Conservation (phyloP, 805 yeast species). For the Saturnispora hagleri region DNA sequence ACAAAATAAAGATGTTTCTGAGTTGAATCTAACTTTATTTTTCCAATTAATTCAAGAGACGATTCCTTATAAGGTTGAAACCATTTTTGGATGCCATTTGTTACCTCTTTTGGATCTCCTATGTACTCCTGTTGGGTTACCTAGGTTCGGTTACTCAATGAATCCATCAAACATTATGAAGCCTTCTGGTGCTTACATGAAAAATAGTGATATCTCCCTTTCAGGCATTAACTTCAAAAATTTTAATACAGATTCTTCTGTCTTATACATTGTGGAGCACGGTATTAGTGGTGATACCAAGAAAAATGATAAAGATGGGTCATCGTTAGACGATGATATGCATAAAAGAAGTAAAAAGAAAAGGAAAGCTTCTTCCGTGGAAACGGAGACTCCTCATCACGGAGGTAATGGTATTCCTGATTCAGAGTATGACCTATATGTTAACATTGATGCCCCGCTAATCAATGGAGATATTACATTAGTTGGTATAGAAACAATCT, state of each 20-base stretch:
- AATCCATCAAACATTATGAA: conserved; percentile 61
- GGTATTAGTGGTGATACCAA: conserved; percentile 1
- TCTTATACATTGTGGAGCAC: conserved; percentile 5
- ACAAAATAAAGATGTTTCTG: conserved; percentile 67
- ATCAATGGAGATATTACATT: conserved; percentile 84
- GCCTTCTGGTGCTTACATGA: conserved; percentile 58
- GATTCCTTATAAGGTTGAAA: conserved; percentile 33
- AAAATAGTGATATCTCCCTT: conserved; percentile 20
- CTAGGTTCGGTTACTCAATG: conserved; percentile 83
- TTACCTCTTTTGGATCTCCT: conserved; percentile 54
- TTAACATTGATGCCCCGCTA: conserved; percentile 90
- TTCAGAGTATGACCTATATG: conserved; percentile 46
- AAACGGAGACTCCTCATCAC: conserved; percentile 2
- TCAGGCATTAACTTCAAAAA: conserved; percentile 21
- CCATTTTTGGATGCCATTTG: conserved; percentile 45
- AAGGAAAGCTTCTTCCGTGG: conserved; percentile 29
- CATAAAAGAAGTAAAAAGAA: conserved; percentile 34
- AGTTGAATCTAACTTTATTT: conserved; percentile 56
- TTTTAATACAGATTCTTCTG: background rate
- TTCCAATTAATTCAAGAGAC: conserved; percentile 43
- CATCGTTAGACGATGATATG: conserved; percentile 11
- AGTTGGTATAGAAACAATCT: conserved; percentile 65
- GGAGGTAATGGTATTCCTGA: conserved; percentile 34
- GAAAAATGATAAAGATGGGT: background rate
- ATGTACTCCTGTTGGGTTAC: conserved; percentile 92